Conservation (phyloP, 2,329 filamentous ascomycete species). For the Phaeoacremonium minimum region DNA sequence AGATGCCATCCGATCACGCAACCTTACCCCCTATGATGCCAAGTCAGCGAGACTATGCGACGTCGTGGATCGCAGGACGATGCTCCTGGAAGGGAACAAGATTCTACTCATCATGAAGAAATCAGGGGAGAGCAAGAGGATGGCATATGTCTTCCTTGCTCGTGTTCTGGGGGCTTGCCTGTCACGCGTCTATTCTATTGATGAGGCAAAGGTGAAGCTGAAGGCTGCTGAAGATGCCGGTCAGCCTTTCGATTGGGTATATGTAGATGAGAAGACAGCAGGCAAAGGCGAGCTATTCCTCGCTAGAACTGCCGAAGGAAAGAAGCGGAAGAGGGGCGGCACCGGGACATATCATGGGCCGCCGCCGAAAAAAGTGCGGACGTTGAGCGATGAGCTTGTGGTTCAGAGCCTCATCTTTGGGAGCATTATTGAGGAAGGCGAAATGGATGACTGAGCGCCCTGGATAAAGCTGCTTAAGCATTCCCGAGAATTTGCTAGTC, state of each 20-base stretch:
- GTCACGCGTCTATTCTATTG: constrained; percentile 58
- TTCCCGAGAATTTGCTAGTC: too few relatives aligned
- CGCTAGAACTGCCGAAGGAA: constrained; percentile 16
- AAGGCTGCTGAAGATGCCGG: constrained; percentile 41
- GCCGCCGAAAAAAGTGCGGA: constrained; percentile 49
- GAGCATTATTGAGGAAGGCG: constrained; percentile 63
- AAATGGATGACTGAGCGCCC: constrained; percentile 24
- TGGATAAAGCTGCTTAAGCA: too few relatives aligned
- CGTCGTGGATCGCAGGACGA: constrained; percentile 55
- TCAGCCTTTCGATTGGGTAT: constrained; percentile 69
- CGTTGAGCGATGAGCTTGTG: constrained; percentile 81
- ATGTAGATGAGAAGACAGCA: constrained; percentile 63
- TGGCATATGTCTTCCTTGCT: constrained; percentile 75
- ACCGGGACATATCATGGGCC: constrained; percentile 21
- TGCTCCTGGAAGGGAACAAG: constrained; percentile 58
- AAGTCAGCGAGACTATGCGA: constrained; percentile 48
- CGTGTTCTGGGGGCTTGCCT: constrained; percentile 73
- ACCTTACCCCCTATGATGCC: constrained; percentile 58
- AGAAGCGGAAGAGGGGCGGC: constrained; percentile 39
- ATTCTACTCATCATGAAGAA: constrained; percentile 70
- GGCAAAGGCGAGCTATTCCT: constrained; percentile 22
- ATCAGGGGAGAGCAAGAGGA: constrained; percentile 59
- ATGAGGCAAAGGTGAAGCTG: constrained; percentile 59
- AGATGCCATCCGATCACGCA: constrained; percentile 72
- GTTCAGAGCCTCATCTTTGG: constrained; percentile 91